Conservation (phyloP, 192 early-diverging fungal species). For the Spizellomyces sp. region DNA sequence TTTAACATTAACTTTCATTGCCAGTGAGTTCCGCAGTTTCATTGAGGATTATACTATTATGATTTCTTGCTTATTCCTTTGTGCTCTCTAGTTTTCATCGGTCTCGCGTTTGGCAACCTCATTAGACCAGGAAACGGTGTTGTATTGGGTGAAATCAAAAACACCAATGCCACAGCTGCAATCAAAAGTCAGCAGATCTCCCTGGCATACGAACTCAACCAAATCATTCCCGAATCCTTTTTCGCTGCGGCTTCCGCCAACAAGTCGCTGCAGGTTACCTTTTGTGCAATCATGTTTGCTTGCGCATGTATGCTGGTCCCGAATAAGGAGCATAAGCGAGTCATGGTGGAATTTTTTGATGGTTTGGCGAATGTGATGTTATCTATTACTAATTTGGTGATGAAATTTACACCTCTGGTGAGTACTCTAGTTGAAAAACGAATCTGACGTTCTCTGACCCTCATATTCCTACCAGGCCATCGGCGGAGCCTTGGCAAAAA, state of each 20-base stretch:
- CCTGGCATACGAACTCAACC: conserved; percentile 56
- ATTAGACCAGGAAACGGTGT: conserved; percentile 65
- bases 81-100: conserved; percentile 52
- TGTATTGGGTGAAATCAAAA: conserved; percentile 25
- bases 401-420: conserved; percentile 16
- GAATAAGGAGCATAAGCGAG: conserved; percentile 26
- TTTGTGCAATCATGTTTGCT: conserved; percentile 68
- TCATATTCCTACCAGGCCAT: conserved; percentile 70
- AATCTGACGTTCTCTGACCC: conserved; percentile 41
- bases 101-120: conserved; percentile 65
- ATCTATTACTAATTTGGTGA: conserved; percentile 36
- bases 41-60: not conserved
- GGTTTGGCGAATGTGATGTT: conserved; percentile 67
- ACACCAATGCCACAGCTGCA: conserved; percentile 11
- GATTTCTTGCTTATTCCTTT: conserved; percentile 21
- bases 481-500: conserved; percentile 58
- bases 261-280: conserved; percentile 59
- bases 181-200: conserved; percentile 34
- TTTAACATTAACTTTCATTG: conserved; percentile 42
- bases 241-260: conserved; percentile 49
- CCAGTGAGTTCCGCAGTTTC: not conserved
- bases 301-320: conserved; percentile 39
- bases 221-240: conserved; percentile 66
- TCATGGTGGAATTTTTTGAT: conserved; percentile 57
- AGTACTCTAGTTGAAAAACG: not conserved